Evolutionary conservation across 2,329 filamentous ascomycete genomes (phyloP), one percentile per base, ranked within the genome.

Genomic region (Aureobasidium sp.): DNA sequence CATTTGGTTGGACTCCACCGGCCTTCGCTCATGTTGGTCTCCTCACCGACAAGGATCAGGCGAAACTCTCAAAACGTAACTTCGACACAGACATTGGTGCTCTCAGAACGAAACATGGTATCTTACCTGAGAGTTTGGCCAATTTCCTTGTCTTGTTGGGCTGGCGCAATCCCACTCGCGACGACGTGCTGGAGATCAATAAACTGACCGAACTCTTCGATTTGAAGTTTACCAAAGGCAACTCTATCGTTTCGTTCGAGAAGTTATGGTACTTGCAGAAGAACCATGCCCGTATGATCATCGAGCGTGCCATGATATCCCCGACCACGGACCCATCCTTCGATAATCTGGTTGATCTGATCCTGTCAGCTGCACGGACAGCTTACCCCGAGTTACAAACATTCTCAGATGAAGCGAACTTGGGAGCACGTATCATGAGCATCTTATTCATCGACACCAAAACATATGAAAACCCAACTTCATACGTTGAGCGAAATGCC

Each of bases 101-200:
- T 12, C 82, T 80, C 64, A 74, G 76, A 56, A 73, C 80, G 35
- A 67, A 73, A 21, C 71, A 78, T 59, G 81, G 79, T 21, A 74
- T 84, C 40, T 78, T 86, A 49, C 78, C 85, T 0, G 80, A 84
- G 55, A 74, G 79, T 0, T 65, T 88, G n/a, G 71, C 77, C 27
- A 95, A 96, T 65, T 97, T 94, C 73, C 81, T 90, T 6, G 85
- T 88, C 1, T 75, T 97, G 14, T 74, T 96, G 1, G 90, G 90
- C 21, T 95, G 90, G 89, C 86, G 83, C 24, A 85, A 90, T 63
- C 73, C 74, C 22, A 68, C 77, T 55, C 80, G 79, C 45, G 79
- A 77, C n/a, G 86, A 94, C 63, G 72, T 90, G 17, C 81, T 91
- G 71, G 78, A 76, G 21, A 70, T 96, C 54, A 66, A 83, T 1